A percentile compares a stretch with the other conserved stretches of the same genome.
These are phyloP conservation scores for Fraxinus americana DNA, from an alignment of 257 asterid genomes.

Conservation along the genomic window DNA sequence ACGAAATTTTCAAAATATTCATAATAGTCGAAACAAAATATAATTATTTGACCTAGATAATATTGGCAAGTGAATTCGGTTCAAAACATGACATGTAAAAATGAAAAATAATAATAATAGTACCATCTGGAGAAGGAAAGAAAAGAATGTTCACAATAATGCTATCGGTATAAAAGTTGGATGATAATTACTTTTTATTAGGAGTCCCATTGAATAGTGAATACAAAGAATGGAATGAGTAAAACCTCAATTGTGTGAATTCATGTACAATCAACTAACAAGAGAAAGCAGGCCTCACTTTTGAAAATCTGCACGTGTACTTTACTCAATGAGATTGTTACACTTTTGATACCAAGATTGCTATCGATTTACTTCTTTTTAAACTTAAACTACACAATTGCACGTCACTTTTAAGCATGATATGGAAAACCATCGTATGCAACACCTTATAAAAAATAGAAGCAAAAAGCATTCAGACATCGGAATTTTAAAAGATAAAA, in stretches of 20 bases:
- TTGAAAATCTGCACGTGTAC: not conserved
- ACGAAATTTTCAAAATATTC: not conserved
- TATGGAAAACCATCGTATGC: not conserved
- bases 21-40: not conserved
- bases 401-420: no score
- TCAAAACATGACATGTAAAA: not conserved
- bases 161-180: not conserved
- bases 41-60: not conserved
- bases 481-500: not conserved
- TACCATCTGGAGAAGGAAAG: not conserved
- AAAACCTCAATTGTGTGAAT: not conserved
- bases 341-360: no score
- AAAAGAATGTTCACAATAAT: no score
- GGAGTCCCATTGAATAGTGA: not conserved
- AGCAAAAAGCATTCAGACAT: not conserved
- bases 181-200: no score
- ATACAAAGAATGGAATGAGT: not conserved
- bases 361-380: no score
- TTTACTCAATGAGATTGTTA: not conserved
- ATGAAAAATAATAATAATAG: no score
- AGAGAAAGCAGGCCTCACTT: not conserved
- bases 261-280: not conserved
- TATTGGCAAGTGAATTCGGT: not conserved
- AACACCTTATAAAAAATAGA: not conserved
- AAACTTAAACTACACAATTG: no score